A percentile compares a stretch with the other conserved stretches of the same genome.
Conservation (phyloP, 352 stramenopile genomes). For the Pythium phragmitis region DNA sequence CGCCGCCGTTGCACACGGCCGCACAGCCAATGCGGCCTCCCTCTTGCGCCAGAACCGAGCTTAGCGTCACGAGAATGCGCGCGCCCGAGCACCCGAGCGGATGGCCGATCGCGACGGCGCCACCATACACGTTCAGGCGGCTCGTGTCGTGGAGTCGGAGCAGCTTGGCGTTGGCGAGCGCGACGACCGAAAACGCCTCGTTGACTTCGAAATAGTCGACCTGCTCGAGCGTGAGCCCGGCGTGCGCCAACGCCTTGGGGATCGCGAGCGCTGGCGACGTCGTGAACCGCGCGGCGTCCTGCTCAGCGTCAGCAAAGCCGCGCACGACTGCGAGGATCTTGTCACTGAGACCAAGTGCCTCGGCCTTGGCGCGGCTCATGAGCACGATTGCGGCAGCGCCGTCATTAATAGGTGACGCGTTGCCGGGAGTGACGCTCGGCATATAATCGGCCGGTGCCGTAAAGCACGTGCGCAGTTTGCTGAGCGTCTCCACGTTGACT, state of each 20-base stretch:
- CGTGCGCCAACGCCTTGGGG: slow-evolving; percentile 78
- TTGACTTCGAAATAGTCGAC: slow-evolving; percentile 98
- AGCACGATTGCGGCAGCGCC: slow-evolving; percentile 93
- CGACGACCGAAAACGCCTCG: slow-evolving; percentile 96
- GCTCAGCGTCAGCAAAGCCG: slow-evolving; percentile 67
- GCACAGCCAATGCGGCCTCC: slow-evolving; percentile 89
- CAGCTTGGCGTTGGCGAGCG: slow-evolving; percentile 91
- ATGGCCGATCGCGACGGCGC: slow-evolving; percentile 59
- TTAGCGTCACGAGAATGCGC: slow-evolving; percentile 92
- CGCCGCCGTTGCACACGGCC: slow-evolving; percentile 97
- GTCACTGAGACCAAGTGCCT: slow-evolving; percentile 50
- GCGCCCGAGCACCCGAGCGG: slow-evolving; percentile 71
- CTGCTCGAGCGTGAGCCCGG: slow-evolving; percentile 76
- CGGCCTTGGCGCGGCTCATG: slow-evolving; percentile 84
- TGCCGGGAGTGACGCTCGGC: slow-evolving; percentile 93
- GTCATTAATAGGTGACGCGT: slow-evolving; percentile 96
- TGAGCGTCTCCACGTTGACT: slow-evolving; percentile 87
- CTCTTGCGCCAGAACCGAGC: slow-evolving; percentile 91
- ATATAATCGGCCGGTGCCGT: slow-evolving; percentile 37
- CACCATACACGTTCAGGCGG: slow-evolving; percentile 95
- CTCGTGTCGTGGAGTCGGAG: slow-evolving; percentile 76
- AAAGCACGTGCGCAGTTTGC: slow-evolving; percentile 90
- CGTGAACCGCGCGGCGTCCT: slow-evolving; percentile 92
- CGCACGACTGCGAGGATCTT: slow-evolving; percentile 66
- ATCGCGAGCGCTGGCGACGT: slow-evolving; percentile 92